Evolutionary conservation across 345 rosid species (phyloP).

Genomic region (Rhodamnia argentea): DNA sequence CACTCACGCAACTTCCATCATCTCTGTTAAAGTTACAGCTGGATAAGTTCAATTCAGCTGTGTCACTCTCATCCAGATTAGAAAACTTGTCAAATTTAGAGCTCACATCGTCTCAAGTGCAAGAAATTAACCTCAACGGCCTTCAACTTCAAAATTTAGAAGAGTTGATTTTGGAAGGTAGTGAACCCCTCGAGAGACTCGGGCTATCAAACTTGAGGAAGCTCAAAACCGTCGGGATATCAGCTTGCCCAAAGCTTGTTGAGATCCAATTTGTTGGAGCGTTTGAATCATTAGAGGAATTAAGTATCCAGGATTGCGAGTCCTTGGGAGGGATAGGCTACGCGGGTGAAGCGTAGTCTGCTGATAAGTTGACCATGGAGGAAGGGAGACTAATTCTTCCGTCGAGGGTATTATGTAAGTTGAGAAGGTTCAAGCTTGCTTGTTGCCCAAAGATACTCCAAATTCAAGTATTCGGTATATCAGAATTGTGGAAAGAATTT

Average conservation of each 20-base stretch:
- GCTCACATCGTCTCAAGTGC: accelerated
- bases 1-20: not conserved
- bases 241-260: no score
- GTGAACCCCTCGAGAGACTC: accelerated
- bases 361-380: not conserved
- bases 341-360: not conserved
- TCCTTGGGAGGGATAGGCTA: not conserved
- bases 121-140: not conserved
- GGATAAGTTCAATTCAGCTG: accelerated
- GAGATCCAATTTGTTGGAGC: no score
- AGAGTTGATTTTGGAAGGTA: no score
- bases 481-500: no score
- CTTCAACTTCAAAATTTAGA: not conserved
- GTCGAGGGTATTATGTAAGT: not conserved
- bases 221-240: no score
- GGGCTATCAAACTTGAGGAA: no score
- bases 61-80: not conserved
- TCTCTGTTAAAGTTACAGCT: not conserved
- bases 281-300: no score
- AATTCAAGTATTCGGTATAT: no score
- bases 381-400: not conserved
- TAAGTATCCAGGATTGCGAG: accelerated
- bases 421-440: accelerated
- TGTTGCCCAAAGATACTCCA: no score
- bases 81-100: not conserved